These are phyloP conservation scores for Cladosporium oxysporum DNA, from an alignment of 2,329 filamentous ascomycete genomes.

Conservation along the genomic window DNA sequence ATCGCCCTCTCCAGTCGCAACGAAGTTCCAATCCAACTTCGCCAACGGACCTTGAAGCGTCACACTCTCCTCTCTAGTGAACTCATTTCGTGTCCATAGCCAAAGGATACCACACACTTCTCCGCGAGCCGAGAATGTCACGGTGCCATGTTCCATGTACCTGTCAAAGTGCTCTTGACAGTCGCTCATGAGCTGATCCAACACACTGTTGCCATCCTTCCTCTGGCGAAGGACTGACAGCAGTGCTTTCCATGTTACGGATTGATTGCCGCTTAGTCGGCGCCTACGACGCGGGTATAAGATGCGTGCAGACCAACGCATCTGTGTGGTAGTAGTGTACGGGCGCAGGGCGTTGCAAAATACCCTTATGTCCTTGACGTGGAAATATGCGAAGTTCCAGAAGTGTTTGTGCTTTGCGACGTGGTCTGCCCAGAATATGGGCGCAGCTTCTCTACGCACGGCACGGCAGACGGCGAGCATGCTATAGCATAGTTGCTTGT, in stretches of 20 bases:
- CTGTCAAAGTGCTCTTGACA: neutral
- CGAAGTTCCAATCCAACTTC: neutral
- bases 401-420: neutral
- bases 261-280: neutral
- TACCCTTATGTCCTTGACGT: neutral
- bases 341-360: neutral
- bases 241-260: neutral
- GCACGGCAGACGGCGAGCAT: neutral
- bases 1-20: neutral
- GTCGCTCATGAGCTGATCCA: neutral
- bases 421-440: slow-evolving; percentile 6
- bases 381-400: neutral
- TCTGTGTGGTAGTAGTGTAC: neutral
- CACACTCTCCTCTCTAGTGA: neutral
- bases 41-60: neutral
- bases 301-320: neutral
- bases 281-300: no score
- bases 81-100: neutral
- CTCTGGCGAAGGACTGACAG: neutral
- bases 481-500: neutral
- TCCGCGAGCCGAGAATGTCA: neutral
- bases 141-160: neutral
- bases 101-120: neutral
- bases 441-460: neutral
- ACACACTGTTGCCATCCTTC: neutral